Conservation (phyloP, 2,329 filamentous ascomycete species). For the Diaporthe sp. region DNA sequence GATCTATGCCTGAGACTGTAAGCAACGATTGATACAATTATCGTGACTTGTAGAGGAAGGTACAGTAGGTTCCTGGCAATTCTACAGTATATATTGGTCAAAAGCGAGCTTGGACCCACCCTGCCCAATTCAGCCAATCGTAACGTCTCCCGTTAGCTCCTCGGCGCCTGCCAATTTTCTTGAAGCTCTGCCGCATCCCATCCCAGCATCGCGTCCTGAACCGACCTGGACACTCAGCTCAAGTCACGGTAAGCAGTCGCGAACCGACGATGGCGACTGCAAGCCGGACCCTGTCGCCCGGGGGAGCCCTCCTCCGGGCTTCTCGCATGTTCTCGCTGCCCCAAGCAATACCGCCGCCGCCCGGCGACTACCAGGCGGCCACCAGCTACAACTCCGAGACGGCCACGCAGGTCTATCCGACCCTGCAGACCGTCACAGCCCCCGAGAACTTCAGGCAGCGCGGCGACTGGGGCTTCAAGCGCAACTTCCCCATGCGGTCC, state of each 20-base stretch:
- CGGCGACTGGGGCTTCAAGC: slow-evolving; percentile 95
- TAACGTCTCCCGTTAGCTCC: slow-evolving; percentile 6
- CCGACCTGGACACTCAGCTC: slow-evolving; percentile 2
- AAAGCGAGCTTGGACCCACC: slow-evolving; percentile 2
- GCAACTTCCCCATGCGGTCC: slow-evolving; percentile 81
- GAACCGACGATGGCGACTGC: slow-evolving; percentile 45
- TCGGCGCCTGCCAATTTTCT: slow-evolving; percentile 28
- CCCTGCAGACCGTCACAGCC: slow-evolving; percentile 84
- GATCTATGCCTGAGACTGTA: not conserved
- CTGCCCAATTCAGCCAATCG: slow-evolving; percentile 6
- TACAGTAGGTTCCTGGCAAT: not conserved
- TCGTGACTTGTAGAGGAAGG: not conserved
- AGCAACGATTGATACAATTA: not conserved
- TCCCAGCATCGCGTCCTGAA: not conserved
- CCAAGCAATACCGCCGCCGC: slow-evolving; percentile 75
- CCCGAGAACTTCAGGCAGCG: slow-evolving; percentile 77
- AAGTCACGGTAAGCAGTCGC: slow-evolving; percentile 28
- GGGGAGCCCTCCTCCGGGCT: slow-evolving; percentile 80
- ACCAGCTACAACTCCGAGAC: slow-evolving; percentile 70
- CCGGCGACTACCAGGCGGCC: slow-evolving; percentile 60
- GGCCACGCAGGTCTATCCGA: slow-evolving; percentile 84
- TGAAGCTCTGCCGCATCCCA: slow-evolving; percentile 23
- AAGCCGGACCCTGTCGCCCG: slow-evolving; percentile 63
- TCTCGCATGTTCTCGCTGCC: slow-evolving; percentile 94
- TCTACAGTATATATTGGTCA: not conserved